Base-by-base conservation (phyloP, 73 alveolate species). In the Tetrahymena borealis region DNA sequence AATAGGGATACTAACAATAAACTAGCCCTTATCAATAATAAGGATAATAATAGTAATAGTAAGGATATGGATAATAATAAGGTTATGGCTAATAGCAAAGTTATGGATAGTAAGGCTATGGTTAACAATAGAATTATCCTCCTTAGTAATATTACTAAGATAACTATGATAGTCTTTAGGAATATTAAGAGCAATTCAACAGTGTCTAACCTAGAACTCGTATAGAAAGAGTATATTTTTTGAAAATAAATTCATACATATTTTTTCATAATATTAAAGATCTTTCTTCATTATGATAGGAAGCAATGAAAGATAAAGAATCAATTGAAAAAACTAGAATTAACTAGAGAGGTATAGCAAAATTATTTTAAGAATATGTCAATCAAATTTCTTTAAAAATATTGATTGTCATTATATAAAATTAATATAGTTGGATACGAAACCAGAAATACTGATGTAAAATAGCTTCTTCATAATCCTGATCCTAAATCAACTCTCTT, bases 401-500 rank as follows among this genome's bases (percentile, higher is more conserved):
- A n/a, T n/a, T n/a, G n/a, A n/a, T n/a, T n/a, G n/a, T n/a, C n/a
- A n/a, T 10, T 18, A 41, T 11, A 7, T 7, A 10, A 41, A 41
- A 41, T 4, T 20, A n/a, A n/a, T n/a, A n/a, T 20, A 60, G 85
- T 60, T 20, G 85, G 85, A 3, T 60, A 60, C 28, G 85, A 60
- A 60, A 60, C 85, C 10, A 60, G 85, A 60, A 60, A 60, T n/a
- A 60, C 85, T 60, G 95, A 93, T 93, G 78, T 93, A 92, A 93
- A 93, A 79, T 33, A 78, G 40, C 90, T 93, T 28, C 78, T 93
- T 41, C 93, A 93, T 33, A 93, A 37, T 40, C 93, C 95, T 37
- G 78, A 37, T 60, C 93, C 93, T 38, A 90, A 93, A 79, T 39
- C 95, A 10, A 93, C 93, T 33, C 90, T 93, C 32, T 93, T 93